Conservation (phyloP, 2,329 filamentous ascomycete species). For the Furcasterigmium sp. region DNA sequence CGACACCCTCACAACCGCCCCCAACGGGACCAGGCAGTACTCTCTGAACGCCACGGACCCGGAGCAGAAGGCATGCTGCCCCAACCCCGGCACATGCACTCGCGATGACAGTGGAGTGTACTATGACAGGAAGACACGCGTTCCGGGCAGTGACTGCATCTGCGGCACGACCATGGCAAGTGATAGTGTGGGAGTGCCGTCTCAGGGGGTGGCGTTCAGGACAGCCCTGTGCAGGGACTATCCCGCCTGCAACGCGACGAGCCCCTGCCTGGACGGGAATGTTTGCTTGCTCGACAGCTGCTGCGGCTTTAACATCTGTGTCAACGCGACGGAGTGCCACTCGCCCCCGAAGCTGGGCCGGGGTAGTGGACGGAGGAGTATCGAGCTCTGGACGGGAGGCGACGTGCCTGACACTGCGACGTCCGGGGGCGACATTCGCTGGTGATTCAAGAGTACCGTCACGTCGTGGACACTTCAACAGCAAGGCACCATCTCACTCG, state of each 20-base stretch:
- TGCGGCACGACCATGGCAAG: conserved; percentile 22
- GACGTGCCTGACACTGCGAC: neutral
- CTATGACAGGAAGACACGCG: conserved; percentile 24
- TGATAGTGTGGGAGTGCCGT: neutral
- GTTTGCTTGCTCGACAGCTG: conserved; percentile 9
- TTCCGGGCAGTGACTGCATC: conserved; percentile 24
- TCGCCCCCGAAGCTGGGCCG: neutral
- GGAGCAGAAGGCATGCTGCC: conserved; percentile 25
- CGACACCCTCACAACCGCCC: conserved; percentile 9
- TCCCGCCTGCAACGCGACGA: conserved; percentile 3
- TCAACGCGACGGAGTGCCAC: conserved; percentile 12
- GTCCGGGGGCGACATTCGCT: neutral
- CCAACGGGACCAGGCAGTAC: neutral
- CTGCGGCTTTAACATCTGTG: conserved; percentile 9
- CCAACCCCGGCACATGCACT: conserved; percentile 13
- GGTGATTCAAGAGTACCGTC: neutral
- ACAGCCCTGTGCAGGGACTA: conserved; percentile 3
- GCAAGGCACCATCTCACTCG: too few relatives aligned
- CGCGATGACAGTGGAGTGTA: conserved; percentile 14
- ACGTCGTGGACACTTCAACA: too few relatives aligned
- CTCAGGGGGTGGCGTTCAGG: conserved; percentile 8
- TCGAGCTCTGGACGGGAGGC: neutral
- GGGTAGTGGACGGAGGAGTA: neutral
- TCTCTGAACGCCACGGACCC: conserved; percentile 25
- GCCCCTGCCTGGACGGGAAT: conserved; percentile 2